These are phyloP conservation scores for Butyriboletus loyo DNA, from an alignment of 768 basidiomycete species.

Conservation along the genomic window DNA sequence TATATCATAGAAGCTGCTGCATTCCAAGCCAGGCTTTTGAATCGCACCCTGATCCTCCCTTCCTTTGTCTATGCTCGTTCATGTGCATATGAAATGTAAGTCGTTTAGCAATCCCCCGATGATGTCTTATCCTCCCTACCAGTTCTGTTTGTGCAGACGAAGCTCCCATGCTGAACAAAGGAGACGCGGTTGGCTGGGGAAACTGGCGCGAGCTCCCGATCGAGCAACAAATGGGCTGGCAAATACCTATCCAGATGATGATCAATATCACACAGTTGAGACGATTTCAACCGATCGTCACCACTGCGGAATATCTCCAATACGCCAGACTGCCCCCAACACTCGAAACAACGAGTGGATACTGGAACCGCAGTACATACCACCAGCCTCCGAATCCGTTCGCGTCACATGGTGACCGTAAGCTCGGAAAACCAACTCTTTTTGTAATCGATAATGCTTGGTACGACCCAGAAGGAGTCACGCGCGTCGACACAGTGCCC, in stretches of 20 bases:
- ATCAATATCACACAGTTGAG: conserved; percentile 40
- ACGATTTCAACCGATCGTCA: conserved; percentile 33
- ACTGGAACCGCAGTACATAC: conserved; percentile 34
- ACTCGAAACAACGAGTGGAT: conserved; percentile 36
- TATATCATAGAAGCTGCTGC: conserved; percentile 43
- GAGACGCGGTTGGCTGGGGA: conserved; percentile 37
- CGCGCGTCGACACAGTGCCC: conserved; percentile 37
- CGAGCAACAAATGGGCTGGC: conserved; percentile 32
- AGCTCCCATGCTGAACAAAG: conserved; percentile 41
- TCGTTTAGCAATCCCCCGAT: neutral
- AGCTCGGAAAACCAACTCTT: conserved; percentile 18
- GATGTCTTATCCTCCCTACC: neutral
- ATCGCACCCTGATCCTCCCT: conserved; percentile 41
- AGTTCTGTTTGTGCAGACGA: conserved; percentile 37
- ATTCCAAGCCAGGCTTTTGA: conserved; percentile 37
- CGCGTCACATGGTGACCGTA: conserved; percentile 13
- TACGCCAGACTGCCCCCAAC: conserved; percentile 31
- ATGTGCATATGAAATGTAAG: conserved; percentile 40
- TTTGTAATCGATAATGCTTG: conserved; percentile 38
- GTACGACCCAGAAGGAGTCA: conserved; percentile 36
- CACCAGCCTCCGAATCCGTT: conserved; percentile 18
- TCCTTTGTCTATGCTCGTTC: conserved; percentile 43
- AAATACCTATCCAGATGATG: conserved; percentile 35
- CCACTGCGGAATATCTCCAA: conserved; percentile 39
- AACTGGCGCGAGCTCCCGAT: conserved; percentile 37